These are phyloP conservation scores for Setomelanomma holmii DNA, from an alignment of 2,329 filamentous ascomycete genomes.

Conservation along the genomic window DNA sequence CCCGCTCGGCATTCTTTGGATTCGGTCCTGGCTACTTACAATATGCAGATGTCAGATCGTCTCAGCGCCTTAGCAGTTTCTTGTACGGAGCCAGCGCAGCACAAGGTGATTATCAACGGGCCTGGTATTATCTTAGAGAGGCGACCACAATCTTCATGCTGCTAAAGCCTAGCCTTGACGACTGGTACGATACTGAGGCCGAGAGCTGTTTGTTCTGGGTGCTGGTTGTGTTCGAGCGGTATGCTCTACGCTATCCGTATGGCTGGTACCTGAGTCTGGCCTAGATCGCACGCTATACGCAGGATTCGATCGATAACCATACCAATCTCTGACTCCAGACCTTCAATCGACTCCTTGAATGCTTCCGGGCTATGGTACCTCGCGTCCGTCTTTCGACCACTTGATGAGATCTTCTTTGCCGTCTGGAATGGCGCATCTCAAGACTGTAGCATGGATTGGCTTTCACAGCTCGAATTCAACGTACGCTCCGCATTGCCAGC, in stretches of 20 bases:
- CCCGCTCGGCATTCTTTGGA: slow-evolving; percentile 29
- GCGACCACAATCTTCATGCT: slow-evolving; percentile 68
- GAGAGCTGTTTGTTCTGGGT: slow-evolving; percentile 32
- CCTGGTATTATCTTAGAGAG: slow-evolving; percentile 81
- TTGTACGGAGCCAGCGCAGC: slow-evolving; percentile 76
- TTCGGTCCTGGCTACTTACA: slow-evolving; percentile 30
- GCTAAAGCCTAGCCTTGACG: slow-evolving; percentile 13
- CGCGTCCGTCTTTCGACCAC: slow-evolving; percentile 69
- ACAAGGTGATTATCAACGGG: slow-evolving; percentile 75
- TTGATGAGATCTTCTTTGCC: slow-evolving; percentile 69
- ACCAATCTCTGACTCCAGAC: slow-evolving; percentile 71
- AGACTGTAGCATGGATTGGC: slow-evolving; percentile 64
- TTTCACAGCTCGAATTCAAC: slow-evolving; percentile 68
- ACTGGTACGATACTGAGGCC: slow-evolving; percentile 19
- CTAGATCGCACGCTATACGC: slow-evolving; percentile 73
- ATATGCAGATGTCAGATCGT: slow-evolving; percentile 23
- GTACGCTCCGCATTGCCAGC: slow-evolving; percentile 63
- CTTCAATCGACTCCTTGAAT: slow-evolving; percentile 68
- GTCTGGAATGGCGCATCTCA: slow-evolving; percentile 71
- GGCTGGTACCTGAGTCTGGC: neutral
- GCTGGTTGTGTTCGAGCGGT: slow-evolving; percentile 36
- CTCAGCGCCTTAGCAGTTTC: slow-evolving; percentile 58
- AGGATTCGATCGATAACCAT: slow-evolving; percentile 73
- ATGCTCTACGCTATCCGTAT: slow-evolving; percentile 1
- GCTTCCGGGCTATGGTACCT: slow-evolving; percentile 62